These are phyloP conservation scores for Betula pendula DNA, from an alignment of 306 rosid genomes.

Conservation along the genomic window DNA sequence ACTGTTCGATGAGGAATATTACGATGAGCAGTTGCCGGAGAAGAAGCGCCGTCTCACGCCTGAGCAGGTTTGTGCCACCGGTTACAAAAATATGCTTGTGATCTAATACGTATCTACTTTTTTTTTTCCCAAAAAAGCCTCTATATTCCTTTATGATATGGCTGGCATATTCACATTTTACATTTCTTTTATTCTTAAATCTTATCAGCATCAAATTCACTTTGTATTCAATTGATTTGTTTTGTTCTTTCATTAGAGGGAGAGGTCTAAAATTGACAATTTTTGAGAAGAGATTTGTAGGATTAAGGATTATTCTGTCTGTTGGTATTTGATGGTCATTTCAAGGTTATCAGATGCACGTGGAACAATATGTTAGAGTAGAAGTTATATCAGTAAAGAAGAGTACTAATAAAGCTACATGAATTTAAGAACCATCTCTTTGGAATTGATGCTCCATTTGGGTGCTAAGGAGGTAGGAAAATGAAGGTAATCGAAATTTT, in stretches of 20 bases:
- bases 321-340: not conserved
- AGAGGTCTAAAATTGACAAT: not conserved
- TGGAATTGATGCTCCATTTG: not conserved
- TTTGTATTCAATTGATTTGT: not conserved
- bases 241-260: not conserved
- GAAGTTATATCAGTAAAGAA: not conserved
- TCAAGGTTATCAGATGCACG: not conserved
- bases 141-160: conserved; percentile 34
- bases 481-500: not conserved
- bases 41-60: conserved; percentile 95
- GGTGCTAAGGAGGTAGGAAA: not conserved
- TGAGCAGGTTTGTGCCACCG: conserved; percentile 65
- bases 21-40: conserved; percentile 89
- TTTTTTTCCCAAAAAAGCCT: not conserved
- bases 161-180: conserved; percentile 22
- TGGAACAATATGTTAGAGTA: not conserved
- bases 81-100: conserved; percentile 29
- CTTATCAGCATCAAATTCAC: conserved; percentile 6
- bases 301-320: not conserved
- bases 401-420: not conserved
- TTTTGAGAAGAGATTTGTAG: not conserved
- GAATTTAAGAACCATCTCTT: not conserved
- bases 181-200: not conserved
- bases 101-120: conserved; percentile 14
- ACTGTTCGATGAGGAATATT: conserved; percentile 79